These are phyloP conservation scores for Aspergillus nanangensis DNA, from an alignment of 495 filamentous ascomycete species.

Conservation along the genomic window DNA sequence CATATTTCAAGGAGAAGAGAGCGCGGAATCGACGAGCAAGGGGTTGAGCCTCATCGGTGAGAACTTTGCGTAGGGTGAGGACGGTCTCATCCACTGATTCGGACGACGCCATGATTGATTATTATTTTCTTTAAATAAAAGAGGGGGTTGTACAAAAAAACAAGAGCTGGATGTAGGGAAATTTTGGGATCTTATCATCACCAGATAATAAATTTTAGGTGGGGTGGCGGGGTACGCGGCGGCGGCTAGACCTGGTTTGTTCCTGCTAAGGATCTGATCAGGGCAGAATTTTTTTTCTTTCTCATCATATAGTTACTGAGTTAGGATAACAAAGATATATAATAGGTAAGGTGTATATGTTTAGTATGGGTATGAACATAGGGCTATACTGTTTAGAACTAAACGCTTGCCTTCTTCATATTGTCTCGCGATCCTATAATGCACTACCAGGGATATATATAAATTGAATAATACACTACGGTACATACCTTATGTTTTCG, in stretches of 20 bases:
- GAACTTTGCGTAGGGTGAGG: conserved; percentile 63
- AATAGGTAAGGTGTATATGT: too few relatives aligned
- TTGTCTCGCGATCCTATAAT: too few relatives aligned
- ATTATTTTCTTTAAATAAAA: too few relatives aligned
- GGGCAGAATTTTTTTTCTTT: background rate
- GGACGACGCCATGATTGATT: conserved; percentile 12
- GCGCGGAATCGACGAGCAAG: conserved; percentile 92
- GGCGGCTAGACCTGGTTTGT: conserved; percentile 13
- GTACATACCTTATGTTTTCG: too few relatives aligned
- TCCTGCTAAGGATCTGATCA: conserved; percentile 8
- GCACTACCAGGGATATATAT: too few relatives aligned
- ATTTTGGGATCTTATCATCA: conserved; percentile 30
- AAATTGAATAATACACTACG: too few relatives aligned
- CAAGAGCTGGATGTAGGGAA: background rate
- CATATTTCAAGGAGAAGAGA: conserved; percentile 93
- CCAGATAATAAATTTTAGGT: conserved; percentile 30
- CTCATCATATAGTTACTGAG: too few relatives aligned
- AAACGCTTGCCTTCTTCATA: too few relatives aligned
- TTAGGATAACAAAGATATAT: too few relatives aligned
- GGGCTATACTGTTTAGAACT: too few relatives aligned
- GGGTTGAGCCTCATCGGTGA: conserved; percentile 72
- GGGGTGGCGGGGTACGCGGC: conserved; percentile 25
- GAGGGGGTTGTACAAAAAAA: background rate
- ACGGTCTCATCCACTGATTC: conserved; percentile 32
- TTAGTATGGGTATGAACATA: too few relatives aligned